These are phyloP conservation scores for Durusdinium trenchii DNA, from an alignment of 73 alveolate species.

Conservation along the genomic window DNA sequence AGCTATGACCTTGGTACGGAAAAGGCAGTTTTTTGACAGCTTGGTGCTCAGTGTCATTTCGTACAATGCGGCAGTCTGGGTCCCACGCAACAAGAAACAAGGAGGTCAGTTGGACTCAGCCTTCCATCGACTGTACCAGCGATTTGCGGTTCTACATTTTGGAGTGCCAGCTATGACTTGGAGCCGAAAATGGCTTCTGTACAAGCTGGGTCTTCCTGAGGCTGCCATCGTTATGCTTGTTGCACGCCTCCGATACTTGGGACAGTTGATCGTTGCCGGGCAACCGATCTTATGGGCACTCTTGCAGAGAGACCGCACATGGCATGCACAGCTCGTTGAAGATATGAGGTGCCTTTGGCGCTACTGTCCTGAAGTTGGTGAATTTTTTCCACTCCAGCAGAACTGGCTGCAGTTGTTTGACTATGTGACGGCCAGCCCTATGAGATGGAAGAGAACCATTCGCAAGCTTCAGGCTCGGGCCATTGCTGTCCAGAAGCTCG, in stretches of 20 bases:
- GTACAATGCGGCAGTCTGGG: not conserved
- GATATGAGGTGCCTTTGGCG: too few relatives aligned
- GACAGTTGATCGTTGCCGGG: not conserved
- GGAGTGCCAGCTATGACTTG: not conserved
- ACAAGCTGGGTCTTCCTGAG: not conserved
- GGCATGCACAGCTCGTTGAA: too few relatives aligned
- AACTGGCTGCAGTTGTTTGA: too few relatives aligned
- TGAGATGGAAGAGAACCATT: too few relatives aligned
- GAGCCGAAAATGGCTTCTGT: not conserved
- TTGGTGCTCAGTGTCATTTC: not conserved
- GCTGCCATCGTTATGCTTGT: not conserved
- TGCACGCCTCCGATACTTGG: not conserved
- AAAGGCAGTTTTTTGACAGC: not conserved
- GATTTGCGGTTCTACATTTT: not conserved
- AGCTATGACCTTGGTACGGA: not conserved
- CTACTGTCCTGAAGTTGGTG: too few relatives aligned
- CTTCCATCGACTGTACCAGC: not conserved
- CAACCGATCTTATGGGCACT: not conserved
- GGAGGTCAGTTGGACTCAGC: not conserved
- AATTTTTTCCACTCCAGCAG: too few relatives aligned
- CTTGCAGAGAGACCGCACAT: too few relatives aligned
- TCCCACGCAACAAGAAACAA: not conserved
- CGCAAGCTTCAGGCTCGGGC: too few relatives aligned
- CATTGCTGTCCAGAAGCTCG: too few relatives aligned
- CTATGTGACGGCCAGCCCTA: too few relatives aligned